These are phyloP conservation scores for Aristolochia contorta DNA, from an alignment of 164 flowering plant genomes.

Conservation along the genomic window DNA sequence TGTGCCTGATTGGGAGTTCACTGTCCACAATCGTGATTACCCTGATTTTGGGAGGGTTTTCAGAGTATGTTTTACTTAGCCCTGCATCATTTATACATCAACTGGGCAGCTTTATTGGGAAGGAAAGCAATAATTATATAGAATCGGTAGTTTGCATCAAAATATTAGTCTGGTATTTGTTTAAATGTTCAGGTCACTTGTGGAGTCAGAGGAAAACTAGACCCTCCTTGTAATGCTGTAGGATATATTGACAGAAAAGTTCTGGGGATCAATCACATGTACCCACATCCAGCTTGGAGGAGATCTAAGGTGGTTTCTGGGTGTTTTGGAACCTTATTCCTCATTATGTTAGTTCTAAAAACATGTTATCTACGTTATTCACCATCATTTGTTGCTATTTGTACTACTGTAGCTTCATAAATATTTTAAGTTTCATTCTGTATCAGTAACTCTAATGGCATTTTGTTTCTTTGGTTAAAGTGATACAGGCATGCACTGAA, in stretches of 20 bases:
- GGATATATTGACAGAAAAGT: constrained; percentile 66
- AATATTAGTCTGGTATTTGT: not conserved
- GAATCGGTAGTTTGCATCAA: no score
- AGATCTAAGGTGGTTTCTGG: constrained; percentile 51
- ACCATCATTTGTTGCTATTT: not conserved
- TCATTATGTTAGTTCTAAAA: not conserved
- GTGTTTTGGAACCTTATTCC: not conserved
- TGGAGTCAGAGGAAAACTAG: constrained; percentile 60
- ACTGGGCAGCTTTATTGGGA: no score
- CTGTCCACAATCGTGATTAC: constrained; percentile 33
- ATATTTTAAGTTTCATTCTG: not conserved
- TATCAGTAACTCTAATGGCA: not conserved
- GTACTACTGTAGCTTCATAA: not conserved
- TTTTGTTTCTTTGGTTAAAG: constrained; percentile 12
- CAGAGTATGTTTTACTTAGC: constrained; percentile 1
- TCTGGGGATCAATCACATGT: constrained; percentile 70
- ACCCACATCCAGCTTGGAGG: constrained; percentile 81
- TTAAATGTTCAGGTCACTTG: constrained; percentile 42
- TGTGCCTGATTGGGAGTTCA: constrained; percentile 88
- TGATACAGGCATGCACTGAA: constrained; percentile 67
- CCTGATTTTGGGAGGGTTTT: constrained; percentile 49
- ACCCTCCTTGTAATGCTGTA: constrained; percentile 91
- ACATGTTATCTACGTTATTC: no score
- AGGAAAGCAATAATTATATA: no score
- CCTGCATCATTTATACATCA: no score